Evolutionary conservation across 352 stramenopile genomes (phyloP).

Genomic region (Pilasporangium apinafurcum): DNA sequence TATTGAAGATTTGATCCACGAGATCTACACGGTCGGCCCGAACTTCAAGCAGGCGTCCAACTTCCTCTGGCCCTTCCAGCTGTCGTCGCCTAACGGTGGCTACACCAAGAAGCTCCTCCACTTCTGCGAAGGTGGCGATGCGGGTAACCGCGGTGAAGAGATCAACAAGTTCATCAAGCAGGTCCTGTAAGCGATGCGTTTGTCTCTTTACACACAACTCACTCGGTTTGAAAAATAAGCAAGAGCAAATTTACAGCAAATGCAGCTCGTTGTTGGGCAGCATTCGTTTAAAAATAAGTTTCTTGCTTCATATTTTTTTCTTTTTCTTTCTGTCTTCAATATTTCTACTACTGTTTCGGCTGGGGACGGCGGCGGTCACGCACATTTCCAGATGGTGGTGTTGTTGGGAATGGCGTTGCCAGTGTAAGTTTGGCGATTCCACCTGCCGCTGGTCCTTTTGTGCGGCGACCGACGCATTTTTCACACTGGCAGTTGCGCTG

Average conservation of each 20-base stretch:
- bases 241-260: too few relatives aligned
- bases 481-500: slow-evolving; percentile 76
- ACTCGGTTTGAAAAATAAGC: slow-evolving; percentile 48
- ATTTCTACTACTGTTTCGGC: slow-evolving; percentile 7
- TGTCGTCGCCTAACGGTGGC: slow-evolving; percentile 94
- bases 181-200: slow-evolving; percentile 79
- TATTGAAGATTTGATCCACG: slow-evolving; percentile 99
- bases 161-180: slow-evolving; percentile 95
- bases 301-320: neutral
- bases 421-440: slow-evolving; percentile 24
- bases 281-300: too few relatives aligned
- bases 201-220: slow-evolving; percentile 9
- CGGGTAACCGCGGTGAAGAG: slow-evolving; percentile 88
- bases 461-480: slow-evolving; percentile 59
- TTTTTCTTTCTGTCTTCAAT: slow-evolving; percentile 1
- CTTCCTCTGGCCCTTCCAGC: slow-evolving; percentile 99
- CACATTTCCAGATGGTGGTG: slow-evolving; percentile 19
- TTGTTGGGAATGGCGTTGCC: slow-evolving; percentile 33
- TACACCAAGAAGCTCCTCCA: slow-evolving; percentile 94
- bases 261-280: too few relatives aligned
- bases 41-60: slow-evolving; percentile 99
- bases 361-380: slow-evolving; percentile 34
- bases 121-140: slow-evolving; percentile 91
- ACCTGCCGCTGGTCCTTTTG: slow-evolving; percentile 22
- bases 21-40: slow-evolving; percentile 98